Evolutionary conservation across 441 rosid genomes (phyloP), one percentile per base, ranked within the genome.

Genomic region (Pelargonium citronellum): DNA sequence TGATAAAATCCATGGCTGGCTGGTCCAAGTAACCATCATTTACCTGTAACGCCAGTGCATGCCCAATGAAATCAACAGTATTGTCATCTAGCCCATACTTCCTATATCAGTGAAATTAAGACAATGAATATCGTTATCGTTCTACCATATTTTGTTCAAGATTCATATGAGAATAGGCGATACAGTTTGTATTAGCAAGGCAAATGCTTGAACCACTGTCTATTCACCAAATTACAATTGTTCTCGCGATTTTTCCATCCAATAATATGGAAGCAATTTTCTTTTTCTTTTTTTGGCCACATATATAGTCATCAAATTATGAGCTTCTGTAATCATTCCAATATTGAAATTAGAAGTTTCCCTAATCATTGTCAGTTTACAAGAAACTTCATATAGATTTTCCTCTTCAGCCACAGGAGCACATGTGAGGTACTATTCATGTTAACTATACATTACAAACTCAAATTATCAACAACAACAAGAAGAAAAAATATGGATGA

Each of bases 31-130:
- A 86, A 68, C 63, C 71, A 65, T 88, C 93, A n/a, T 87, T 85
- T 30, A 70, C 72, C 47, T 86, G 84, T 46, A 88, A 88, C n/a
- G 91, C 93, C 81, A 88, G 78, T 71, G 93, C 91, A 80, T 88
- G 93, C 69, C 91, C 91, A 2, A 88, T 88, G 62, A 88, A 88
- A 78, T 88, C 91, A 53, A 86, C 73, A 12, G 93, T 88, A 75
- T 88, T 85, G 68, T 88, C 93, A 79, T 88, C 93, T 46, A 88
- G 88, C 51, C 93, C 91, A 16, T 86, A 88, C 78, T 85, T 88
- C 47, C 93, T 88, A 16, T 66, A 74, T 67, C 15, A 27, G 66
- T 16, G 24, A 5, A 19, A 53, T 43, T 49, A 37, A 58, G 17
- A 24, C 4, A 10, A 60, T 34, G 60, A 58, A 3, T 15, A 51